These are phyloP conservation scores for Claviceps paspali DNA, from an alignment of 2,329 filamentous ascomycete genomes.

Conservation along the genomic window DNA sequence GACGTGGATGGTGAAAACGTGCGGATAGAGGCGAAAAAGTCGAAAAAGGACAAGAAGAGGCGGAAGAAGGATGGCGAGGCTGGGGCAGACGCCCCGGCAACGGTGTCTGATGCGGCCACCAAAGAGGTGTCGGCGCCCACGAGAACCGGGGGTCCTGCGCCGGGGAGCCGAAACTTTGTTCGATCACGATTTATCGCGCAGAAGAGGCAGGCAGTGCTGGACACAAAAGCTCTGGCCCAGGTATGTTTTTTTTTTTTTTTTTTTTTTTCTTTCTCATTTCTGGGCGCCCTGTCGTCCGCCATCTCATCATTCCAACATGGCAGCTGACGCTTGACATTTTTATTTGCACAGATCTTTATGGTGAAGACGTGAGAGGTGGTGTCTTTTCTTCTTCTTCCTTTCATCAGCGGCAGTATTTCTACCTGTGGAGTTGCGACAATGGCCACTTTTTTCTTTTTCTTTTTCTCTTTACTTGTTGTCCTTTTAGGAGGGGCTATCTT, in stretches of 20 bases:
- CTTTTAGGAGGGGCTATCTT: too few relatives aligned
- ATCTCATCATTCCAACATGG: too few relatives aligned
- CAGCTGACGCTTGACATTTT: too few relatives aligned
- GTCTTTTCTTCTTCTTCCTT: too few relatives aligned
- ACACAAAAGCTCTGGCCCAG: constrained; percentile 74
- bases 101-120: constrained; percentile 13
- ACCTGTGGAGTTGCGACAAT: too few relatives aligned
- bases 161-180: constrained; percentile 52
- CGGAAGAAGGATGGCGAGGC: constrained; percentile 28
- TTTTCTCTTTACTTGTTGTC: too few relatives aligned
- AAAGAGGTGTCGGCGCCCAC: constrained; percentile 23
- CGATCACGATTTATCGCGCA: constrained; percentile 74
- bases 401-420: too few relatives aligned
- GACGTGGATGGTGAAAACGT: constrained; percentile 8
- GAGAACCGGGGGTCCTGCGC: constrained; percentile 29
- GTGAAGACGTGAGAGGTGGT: constrained; percentile 34
- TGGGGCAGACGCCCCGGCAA: constrained; percentile 12
- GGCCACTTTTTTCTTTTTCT: too few relatives aligned
- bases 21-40: constrained; percentile 17
- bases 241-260: constrained; percentile 28
- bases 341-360: constrained; percentile 64
- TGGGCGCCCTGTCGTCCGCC: too few relatives aligned
- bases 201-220: constrained; percentile 70
- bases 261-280: not conserved
- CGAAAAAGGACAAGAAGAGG: constrained; percentile 26